Evolutionary conservation across 2,329 filamentous ascomycete species (phyloP).

Genomic region (Trichoderma breve): DNA sequence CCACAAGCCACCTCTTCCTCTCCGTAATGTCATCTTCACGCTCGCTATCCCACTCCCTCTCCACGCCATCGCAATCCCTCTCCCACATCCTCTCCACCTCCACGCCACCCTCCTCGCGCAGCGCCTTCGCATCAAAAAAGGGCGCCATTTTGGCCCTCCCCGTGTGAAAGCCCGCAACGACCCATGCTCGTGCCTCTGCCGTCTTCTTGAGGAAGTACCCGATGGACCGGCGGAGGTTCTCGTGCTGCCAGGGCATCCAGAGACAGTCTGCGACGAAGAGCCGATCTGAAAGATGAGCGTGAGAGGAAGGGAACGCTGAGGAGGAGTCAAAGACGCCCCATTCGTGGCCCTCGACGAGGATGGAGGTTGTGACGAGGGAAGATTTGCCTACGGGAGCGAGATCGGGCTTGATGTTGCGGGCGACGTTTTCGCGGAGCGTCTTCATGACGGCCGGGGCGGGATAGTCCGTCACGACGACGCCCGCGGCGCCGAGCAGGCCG

Average conservation of each 20-base stretch:
- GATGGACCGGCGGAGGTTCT: conserved; percentile 62
- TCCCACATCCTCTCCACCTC: conserved; percentile 66
- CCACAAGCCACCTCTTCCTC: conserved; percentile 69
- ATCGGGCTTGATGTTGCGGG: conserved; percentile 45
- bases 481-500: conserved; percentile 44
- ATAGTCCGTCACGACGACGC: conserved; percentile 66
- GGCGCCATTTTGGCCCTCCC: conserved; percentile 62
- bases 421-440: conserved; percentile 58
- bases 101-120: conserved; percentile 48
- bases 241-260: conserved; percentile 73
- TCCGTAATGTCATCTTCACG: conserved; percentile 62
- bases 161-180: conserved; percentile 72
- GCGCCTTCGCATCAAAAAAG: conserved; percentile 56
- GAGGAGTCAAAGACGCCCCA: conserved; percentile 54
- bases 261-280: conserved; percentile 71
- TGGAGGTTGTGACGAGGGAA: conserved; percentile 21
- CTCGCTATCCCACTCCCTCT: conserved; percentile 61
- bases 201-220: conserved; percentile 54
- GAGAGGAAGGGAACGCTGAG: background rate
- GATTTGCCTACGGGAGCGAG: conserved; percentile 33
- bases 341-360: conserved; percentile 57
- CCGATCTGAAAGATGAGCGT: conserved; percentile 51
- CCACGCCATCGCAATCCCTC: conserved; percentile 62
- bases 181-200: conserved; percentile 53
- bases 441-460: conserved; percentile 59